Evolutionary conservation across 306 rosid species (phyloP).

Genomic region (Adenanthera pavonina): DNA sequence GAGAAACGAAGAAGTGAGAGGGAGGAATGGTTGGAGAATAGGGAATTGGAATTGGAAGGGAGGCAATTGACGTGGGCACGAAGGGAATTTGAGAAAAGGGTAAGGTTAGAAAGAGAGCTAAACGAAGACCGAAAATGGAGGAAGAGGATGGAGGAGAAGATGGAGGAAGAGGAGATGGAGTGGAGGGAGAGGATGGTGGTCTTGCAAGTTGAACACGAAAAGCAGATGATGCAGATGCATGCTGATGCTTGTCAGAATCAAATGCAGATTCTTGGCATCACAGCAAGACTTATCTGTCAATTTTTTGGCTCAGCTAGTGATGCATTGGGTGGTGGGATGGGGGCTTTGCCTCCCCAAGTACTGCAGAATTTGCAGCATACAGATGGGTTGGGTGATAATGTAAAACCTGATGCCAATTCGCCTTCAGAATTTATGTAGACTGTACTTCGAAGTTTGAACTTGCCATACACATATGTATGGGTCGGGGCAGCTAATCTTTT

Average conservation of each 20-base stretch:
- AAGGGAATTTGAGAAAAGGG: constrained; percentile 63
- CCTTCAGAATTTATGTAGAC: constrained; percentile 81
- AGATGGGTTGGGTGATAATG: constrained; percentile 67
- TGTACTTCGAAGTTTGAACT: constrained; percentile 17
- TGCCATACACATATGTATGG: constrained; percentile 1
- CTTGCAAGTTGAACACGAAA: constrained; percentile 90
- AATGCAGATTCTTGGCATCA: constrained; percentile 85
- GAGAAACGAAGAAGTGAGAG: constrained; percentile 51
- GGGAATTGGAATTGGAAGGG: constrained; percentile 67
- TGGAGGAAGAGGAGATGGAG: constrained; percentile 88
- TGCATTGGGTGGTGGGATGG: constrained; percentile 72
- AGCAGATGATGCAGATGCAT: constrained; percentile 91
- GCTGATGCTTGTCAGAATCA: constrained; percentile 87
- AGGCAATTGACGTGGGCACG: constrained; percentile 56
- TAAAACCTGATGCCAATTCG: constrained; percentile 80
- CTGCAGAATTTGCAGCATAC: constrained; percentile 81
- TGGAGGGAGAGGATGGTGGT: constrained; percentile 87
- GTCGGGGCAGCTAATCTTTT: constrained; percentile 18
- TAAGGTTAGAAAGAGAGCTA: constrained; percentile 60
- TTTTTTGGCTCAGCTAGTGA: constrained; percentile 75
- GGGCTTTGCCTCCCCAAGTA: constrained; percentile 74
- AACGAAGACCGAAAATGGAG: constrained; percentile 63
- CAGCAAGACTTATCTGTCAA: constrained; percentile 78
- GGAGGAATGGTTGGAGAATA: constrained; percentile 59
- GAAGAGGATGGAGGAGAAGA: constrained; percentile 75